Base-by-base conservation (phyloP, 345 rosid species). In the Syzygium oleosum region DNA sequence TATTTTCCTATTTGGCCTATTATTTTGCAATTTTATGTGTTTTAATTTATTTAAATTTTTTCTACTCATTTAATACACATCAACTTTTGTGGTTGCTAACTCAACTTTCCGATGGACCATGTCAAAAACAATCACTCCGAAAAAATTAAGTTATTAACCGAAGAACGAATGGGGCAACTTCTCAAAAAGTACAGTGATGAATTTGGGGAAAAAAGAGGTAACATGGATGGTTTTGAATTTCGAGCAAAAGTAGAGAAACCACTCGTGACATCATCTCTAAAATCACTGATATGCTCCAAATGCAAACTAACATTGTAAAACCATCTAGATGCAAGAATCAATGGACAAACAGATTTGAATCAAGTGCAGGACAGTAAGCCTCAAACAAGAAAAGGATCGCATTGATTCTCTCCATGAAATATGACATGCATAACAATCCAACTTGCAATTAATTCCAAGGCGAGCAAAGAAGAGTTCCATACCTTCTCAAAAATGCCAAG, bases 401-500 rank as follows among this genome's bases (percentile, higher is more conserved):
- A 4, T 19, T 19, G 25, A 68, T 68, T 68, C 79, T 68, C 79
- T 31, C 23, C 46, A 73, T 38, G 83, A 73, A 68, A 73, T 73
- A 73, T 73, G 49, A 73, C 83, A 73, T 73, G 49, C 2, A 73
- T 51, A 84, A 84, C 56, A 84, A 49, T 84, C 29, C 2, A 38
- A 63, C 79, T 86, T 31, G 41, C 19, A 7, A 17, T 41, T 51
- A 49, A 65, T 46, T 9, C 87, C 27, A 73, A 73, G 49, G 83
- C 25, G 11, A 73, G 83, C 68, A 29, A 34, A 86, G 68, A 29
- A 84, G 49, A 29, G 55, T 58, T 13, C 61, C 87, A 51, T 91
- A 96, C 99, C 99, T 95, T 98, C 90, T 98, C 97, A 63, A 96
- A 34, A 98, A 92, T 98, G 98, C 91, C 95, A 97, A 91, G 94